Base-by-base conservation (phyloP, 2,329 filamentous ascomycete genomes). In the Colletotrichum gloeosporioides region DNA sequence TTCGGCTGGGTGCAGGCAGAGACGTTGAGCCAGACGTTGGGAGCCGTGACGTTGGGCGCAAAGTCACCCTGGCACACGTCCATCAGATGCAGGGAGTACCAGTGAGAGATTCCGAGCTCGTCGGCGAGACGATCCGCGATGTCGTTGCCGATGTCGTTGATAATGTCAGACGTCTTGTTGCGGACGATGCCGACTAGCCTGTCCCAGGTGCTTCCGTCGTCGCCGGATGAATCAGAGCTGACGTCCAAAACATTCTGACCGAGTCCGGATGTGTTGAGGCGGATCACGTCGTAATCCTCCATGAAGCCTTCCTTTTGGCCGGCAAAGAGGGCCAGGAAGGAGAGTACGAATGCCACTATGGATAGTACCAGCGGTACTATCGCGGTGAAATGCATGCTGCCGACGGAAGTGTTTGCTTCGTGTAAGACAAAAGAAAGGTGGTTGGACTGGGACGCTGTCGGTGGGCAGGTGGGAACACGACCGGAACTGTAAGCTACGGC, bases 81-180 rank as follows among this genome's bases (percentile, higher is more conserved):
- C 86, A 88, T 87, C 78, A 90, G 78, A 77, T 90, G 88, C 34
- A 90, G 76, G 18, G 88, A 89, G 78, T 90, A 90, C 88, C 88
- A 90, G 76, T 90, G 83, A 1, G 85, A 84, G 71, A 90, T 86
- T 29, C 88, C 88, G 32, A 90, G 81, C n/a, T 84, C 82, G 15
- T 85, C 82, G 65, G 85, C 82, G 62, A 89, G 67, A 69, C 86
- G 78, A 72, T 86, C 87, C 49, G 85, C 85, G 53, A 86, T 77
- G 9, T 86, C 82, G 71, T 85, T 84, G 7, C 83, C 82, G 39
- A 88, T 79, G 36, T 87, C 82, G 78, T 86, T 86, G 75, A 88
- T 75, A 61, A 83, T 80, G 57, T 85, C 84, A 65, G 82, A 82
- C 74, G 84, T 81, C 10, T 84, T 82, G 49, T 85, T 80, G 68